phyloP scores from a whole-genome alignment of 768 basidiomycete species.

The Leccinum broughii region DNA sequence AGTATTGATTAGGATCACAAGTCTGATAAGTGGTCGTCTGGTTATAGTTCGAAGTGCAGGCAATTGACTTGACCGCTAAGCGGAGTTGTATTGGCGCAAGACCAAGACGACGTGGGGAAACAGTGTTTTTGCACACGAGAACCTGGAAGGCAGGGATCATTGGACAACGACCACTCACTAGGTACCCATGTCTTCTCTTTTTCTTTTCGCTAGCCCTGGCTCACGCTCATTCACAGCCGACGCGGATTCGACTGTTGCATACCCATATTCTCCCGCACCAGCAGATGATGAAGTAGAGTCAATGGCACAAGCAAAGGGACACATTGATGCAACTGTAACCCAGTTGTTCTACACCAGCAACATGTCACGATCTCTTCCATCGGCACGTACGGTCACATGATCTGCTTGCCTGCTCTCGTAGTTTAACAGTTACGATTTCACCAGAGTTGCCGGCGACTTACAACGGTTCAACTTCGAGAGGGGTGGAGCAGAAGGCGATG shows the following conservation, averaged over 20 bases:
- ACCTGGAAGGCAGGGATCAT: slow-evolving; percentile 72
- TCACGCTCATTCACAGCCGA: slow-evolving; percentile 9
- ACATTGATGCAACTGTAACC: slow-evolving; percentile 84
- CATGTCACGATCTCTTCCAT: slow-evolving; percentile 80
- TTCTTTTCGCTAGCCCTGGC: neutral
- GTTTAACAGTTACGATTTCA: slow-evolving; percentile 77
- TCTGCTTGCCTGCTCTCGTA: neutral
- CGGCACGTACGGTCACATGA: slow-evolving; percentile 37
- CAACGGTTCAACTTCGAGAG: slow-evolving; percentile 96
- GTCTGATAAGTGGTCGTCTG: slow-evolving; percentile 8
- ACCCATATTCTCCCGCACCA: slow-evolving; percentile 67
- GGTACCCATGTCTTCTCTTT: slow-evolving; percentile 24
- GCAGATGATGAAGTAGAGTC: slow-evolving; percentile 54
- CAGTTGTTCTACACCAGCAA: slow-evolving; percentile 91
- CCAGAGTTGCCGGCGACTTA: slow-evolving; percentile 92
- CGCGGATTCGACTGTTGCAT: slow-evolving; percentile 54
- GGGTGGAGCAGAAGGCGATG: slow-evolving; percentile 86
- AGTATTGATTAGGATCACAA: slow-evolving; percentile 20
- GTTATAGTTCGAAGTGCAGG: neutral
- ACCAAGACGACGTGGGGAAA: slow-evolving; percentile 87
- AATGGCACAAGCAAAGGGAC: slow-evolving; percentile 70
- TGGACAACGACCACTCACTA: slow-evolving; percentile 82
- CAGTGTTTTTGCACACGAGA: slow-evolving; percentile 94
- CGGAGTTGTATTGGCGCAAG: slow-evolving; percentile 50
- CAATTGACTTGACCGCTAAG: slow-evolving; percentile 18